A percentile compares a stretch with the other conserved stretches of the same genome.
phyloP scores from a whole-genome alignment of 306 rosid species.

The Glycine latifolia region DNA sequence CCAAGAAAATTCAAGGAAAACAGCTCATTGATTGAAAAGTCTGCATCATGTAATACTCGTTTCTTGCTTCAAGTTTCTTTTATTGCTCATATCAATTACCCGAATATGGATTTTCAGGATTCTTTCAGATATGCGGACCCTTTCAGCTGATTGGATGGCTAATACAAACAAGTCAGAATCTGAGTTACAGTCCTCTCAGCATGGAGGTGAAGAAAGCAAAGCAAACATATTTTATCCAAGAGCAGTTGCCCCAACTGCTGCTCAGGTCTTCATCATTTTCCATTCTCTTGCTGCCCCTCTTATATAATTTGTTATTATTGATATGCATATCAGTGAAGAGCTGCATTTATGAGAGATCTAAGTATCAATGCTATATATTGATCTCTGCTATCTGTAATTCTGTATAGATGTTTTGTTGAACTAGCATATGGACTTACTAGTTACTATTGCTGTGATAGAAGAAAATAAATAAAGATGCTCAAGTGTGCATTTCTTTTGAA shows the following conservation, averaged over 20 bases:
- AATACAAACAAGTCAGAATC: conserved; percentile 86
- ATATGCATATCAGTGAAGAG: conserved; percentile 19
- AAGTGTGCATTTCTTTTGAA: conserved; percentile 12
- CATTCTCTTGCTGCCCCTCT: conserved; percentile 29
- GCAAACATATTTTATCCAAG: conserved; percentile 82
- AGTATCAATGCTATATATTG: conserved; percentile 27
- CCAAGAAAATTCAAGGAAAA: conserved; percentile 19
- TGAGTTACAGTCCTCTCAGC: conserved; percentile 79
- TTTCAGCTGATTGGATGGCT: conserved; percentile 99
- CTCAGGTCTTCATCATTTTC: conserved; percentile 73
- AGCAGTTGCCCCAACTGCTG: conserved; percentile 96
- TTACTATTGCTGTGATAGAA: background rate
- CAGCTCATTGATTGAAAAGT: conserved; percentile 31
- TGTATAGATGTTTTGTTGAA: conserved; percentile 32
- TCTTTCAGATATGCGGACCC: conserved; percentile 98
- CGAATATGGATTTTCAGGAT: conserved; percentile 72
- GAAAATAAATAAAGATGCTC: conserved; percentile 22
- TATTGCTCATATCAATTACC: conserved; percentile 44
- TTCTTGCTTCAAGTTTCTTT: background rate
- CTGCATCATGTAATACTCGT: conserved; percentile 19
- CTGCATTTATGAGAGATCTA: conserved; percentile 19
- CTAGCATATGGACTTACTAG: conserved; percentile 8
- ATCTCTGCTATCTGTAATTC: conserved; percentile 9
- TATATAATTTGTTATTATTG: conserved; percentile 26
- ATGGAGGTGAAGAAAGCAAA: conserved; percentile 95